A percentile compares a stretch with the other conserved stretches of the same genome.
These are phyloP conservation scores for Saprolegnia parasitica DNA, from an alignment of 352 stramenopile genomes.

Conservation along the genomic window DNA sequence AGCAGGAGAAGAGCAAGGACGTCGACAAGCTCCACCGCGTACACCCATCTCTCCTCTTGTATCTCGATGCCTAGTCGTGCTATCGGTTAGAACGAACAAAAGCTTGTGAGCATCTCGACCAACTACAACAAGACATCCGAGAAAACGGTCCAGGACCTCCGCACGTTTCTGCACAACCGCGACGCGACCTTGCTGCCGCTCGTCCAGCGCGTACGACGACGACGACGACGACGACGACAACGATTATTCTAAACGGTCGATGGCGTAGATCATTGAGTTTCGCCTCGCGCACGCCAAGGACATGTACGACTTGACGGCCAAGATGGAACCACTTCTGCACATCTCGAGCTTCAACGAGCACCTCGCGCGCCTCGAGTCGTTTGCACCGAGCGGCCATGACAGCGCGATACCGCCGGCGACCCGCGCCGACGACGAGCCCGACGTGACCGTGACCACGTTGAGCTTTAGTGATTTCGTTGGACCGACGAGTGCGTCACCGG, in stretches of 20 bases:
- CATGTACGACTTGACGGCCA: constrained; percentile 46
- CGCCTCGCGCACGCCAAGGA: constrained; percentile 54
- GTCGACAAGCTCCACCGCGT: constrained; percentile 70
- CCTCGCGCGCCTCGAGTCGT: constrained; percentile 42
- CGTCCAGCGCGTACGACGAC: constrained; percentile 43
- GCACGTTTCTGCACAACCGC: constrained; percentile 53
- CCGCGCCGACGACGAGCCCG: not conserved
- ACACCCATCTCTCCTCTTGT: constrained; percentile 11
- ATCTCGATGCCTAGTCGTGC: not conserved
- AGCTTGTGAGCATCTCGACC: constrained; percentile 56
- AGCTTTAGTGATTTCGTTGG: constrained; percentile 29
- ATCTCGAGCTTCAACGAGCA: constrained; percentile 42
- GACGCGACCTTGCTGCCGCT: constrained; percentile 60
- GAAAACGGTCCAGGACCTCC: constrained; percentile 48
- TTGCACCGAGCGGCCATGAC: constrained; percentile 31
- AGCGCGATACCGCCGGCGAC: not conserved
- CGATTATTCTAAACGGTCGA: not conserved
- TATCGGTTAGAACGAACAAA: constrained; percentile 59
- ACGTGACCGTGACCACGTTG: constrained; percentile 24
- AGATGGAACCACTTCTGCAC: constrained; percentile 48
- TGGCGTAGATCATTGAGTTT: constrained; percentile 48
- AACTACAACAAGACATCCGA: constrained; percentile 66
- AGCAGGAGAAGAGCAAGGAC: constrained; percentile 64
- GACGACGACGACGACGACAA: not conserved
- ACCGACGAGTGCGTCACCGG: constrained; percentile 1